Evolutionary conservation across 179 eudicot genomes (phyloP).

Genomic region (Sideroxylon spinosum): DNA sequence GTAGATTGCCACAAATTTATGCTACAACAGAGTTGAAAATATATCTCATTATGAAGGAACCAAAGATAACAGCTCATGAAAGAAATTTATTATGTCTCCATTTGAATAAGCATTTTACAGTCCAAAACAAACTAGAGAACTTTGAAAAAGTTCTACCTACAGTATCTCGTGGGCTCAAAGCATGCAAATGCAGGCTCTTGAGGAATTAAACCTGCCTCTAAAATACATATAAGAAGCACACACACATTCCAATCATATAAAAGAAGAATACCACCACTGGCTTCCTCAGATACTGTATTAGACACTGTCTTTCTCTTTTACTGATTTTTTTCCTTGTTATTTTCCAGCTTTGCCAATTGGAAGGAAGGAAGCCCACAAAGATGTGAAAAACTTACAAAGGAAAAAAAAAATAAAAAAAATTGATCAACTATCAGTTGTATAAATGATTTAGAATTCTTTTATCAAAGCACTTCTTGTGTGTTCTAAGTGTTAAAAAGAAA

Average conservation of each 20-base stretch:
- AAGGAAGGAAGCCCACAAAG: neutral
- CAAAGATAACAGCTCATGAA: neutral
- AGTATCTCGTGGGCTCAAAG: neutral
- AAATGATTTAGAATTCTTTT: no score
- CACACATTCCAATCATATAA: neutral
- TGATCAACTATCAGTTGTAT: neutral
- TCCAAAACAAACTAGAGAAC: neutral
- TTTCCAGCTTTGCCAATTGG: neutral
- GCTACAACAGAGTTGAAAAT: neutral
- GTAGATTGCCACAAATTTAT: constrained; percentile 19
- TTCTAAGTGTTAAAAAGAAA: no score
- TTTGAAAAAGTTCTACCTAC: neutral
- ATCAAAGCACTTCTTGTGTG: neutral
- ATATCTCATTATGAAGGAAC: neutral
- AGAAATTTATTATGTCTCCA: neutral
- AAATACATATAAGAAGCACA: neutral
- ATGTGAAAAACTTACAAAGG: neutral
- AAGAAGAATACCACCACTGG: neutral
- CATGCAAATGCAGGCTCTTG: neutral
- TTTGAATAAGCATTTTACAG: neutral
- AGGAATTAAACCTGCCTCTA: neutral
- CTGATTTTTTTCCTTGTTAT: neutral
- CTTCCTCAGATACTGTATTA: neutral
- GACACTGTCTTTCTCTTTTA: neutral
- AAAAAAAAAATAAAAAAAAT: no score